Percentiles rank a stretch among this genome's conserved stretches.
Evolutionary conservation across 1,284 basidiomycete genomes (phyloP).

Genomic region (Xerocomus nothofagi): DNA sequence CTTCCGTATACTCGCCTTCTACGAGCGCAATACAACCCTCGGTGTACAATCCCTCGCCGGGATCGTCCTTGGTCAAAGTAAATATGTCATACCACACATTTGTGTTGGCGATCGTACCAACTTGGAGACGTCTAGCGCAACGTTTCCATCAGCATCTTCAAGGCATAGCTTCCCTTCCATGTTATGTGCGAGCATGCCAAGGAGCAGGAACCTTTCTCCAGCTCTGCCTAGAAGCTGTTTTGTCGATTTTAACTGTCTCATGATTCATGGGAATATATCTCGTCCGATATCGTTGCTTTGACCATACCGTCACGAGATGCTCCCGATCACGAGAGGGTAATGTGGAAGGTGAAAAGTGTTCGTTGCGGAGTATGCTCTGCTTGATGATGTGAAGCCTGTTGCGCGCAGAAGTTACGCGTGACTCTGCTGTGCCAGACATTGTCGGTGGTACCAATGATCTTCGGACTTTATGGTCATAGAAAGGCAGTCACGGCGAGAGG

Average conservation of each 20-base stretch:
- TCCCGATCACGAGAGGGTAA: constrained; percentile 83
- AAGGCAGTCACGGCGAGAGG: constrained; percentile 3
- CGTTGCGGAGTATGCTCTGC: constrained; percentile 88
- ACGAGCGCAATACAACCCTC: constrained; percentile 95
- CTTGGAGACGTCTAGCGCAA: constrained; percentile 87
- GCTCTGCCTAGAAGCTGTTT: constrained; percentile 94
- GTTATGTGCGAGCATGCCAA: constrained; percentile 90
- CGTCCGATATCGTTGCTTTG: constrained; percentile 12
- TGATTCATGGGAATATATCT: constrained; percentile 11
- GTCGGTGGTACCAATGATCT: constrained; percentile 53
- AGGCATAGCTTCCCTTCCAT: constrained; percentile 90
- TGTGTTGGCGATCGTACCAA: constrained; percentile 55
- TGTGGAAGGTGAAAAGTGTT: constrained; percentile 95
- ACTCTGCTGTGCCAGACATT: constrained; percentile 77
- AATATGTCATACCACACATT: neutral
- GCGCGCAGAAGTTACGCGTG: constrained; percentile 72
- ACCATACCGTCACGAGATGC: constrained; percentile 77
- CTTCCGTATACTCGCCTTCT: constrained; percentile 95
- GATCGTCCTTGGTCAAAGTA: constrained; percentile 63
- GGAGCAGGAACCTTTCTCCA: constrained; percentile 87
- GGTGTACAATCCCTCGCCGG: constrained; percentile 95
- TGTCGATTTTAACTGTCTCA: constrained; percentile 82
- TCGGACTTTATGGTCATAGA: constrained; percentile 12
- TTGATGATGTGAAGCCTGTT: constrained; percentile 86
- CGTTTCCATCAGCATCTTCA: constrained; percentile 92